Conservation (phyloP, 2,329 filamentous ascomycete species). For the Raffaelea deltoideospora region DNA sequence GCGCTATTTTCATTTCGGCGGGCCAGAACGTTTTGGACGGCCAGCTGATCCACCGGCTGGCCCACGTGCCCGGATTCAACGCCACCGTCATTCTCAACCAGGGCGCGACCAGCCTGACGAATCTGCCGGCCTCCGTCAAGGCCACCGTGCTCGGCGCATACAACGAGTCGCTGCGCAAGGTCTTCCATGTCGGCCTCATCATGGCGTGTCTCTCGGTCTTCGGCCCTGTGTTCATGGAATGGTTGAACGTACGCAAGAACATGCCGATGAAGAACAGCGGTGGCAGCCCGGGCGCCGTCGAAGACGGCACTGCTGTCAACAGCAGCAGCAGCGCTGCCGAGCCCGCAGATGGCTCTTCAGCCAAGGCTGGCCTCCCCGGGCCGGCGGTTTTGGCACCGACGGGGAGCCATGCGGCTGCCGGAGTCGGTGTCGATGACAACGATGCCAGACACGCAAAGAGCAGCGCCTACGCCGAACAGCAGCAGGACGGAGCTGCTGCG, state of each 20-base stretch:
- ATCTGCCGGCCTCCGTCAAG: constrained; percentile 11
- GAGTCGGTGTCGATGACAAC: no score
- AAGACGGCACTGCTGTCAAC: not conserved
- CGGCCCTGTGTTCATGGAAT: constrained; percentile 42
- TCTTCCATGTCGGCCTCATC: constrained; percentile 45
- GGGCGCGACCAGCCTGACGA: constrained; percentile 10
- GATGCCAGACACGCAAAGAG: no score
- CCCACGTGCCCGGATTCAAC: constrained; percentile 14
- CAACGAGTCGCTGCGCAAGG: constrained; percentile 41
- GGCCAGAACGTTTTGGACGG: constrained; percentile 28
- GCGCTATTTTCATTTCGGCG: constrained; percentile 28
- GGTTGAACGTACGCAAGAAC: constrained; percentile 30
- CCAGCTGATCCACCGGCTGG: constrained; percentile 21
- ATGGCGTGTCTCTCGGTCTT: constrained; percentile 37
- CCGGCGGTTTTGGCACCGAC: no score
- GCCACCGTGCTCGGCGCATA: constrained; percentile 27
- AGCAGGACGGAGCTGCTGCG: no score
- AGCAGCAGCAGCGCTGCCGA: not conserved
- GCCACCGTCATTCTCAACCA: constrained; percentile 6
- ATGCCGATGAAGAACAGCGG: constrained; percentile 8
- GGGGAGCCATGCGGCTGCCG: no score
- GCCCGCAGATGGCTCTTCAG: not conserved
- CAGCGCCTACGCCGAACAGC: no score
- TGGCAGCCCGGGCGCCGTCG: not conserved
- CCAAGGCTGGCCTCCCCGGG: no score